A percentile compares a stretch with the other conserved stretches of the same genome.
These are phyloP conservation scores for Boletus rubropictus DNA, from an alignment of 768 basidiomycete genomes.

Conservation along the genomic window DNA sequence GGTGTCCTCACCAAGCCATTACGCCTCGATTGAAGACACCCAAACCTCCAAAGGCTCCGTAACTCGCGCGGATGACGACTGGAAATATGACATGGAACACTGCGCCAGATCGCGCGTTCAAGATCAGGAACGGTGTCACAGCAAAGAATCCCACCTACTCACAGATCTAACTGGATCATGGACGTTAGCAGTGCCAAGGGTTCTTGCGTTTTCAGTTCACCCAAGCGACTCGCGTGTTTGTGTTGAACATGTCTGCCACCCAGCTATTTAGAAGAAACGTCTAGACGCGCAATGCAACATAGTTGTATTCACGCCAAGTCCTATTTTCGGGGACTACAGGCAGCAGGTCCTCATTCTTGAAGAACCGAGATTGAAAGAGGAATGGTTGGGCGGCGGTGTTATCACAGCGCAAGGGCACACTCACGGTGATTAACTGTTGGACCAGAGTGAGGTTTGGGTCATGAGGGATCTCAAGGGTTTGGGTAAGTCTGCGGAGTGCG, in stretches of 20 bases:
- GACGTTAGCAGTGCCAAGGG: slow-evolving; percentile 1
- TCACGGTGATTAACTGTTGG: slow-evolving; percentile 55
- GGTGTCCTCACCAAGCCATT: slow-evolving; percentile 58
- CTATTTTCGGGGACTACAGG: slow-evolving; percentile 61
- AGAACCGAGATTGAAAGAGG: slow-evolving; percentile 15
- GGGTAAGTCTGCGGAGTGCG: slow-evolving; percentile 20
- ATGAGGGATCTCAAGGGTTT: slow-evolving; percentile 47
- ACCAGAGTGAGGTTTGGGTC: slow-evolving; percentile 47
- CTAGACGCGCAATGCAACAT: slow-evolving; percentile 52
- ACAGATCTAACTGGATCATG: slow-evolving; percentile 55
- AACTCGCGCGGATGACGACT: slow-evolving; percentile 69
- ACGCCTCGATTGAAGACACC: slow-evolving; percentile 70
- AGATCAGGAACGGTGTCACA: slow-evolving; percentile 64
- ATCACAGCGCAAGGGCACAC: slow-evolving; percentile 15
- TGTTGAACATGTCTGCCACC: slow-evolving; percentile 77
- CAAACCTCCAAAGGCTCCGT: slow-evolving; percentile 74
- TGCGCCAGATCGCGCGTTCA: slow-evolving; percentile 76
- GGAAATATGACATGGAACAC: slow-evolving; percentile 73
- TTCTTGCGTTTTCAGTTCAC: background rate
- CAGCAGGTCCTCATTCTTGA: slow-evolving; percentile 62
- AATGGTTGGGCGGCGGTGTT: background rate
- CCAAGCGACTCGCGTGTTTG: slow-evolving; percentile 54
- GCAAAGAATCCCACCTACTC: slow-evolving; percentile 60
- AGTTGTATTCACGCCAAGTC: slow-evolving; percentile 63
- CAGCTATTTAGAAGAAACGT: slow-evolving; percentile 40